A percentile compares a stretch with the other conserved stretches of the same genome.
Evolutionary conservation across 441 rosid species (phyloP).

Genomic region (Aleurites moluccanus): DNA sequence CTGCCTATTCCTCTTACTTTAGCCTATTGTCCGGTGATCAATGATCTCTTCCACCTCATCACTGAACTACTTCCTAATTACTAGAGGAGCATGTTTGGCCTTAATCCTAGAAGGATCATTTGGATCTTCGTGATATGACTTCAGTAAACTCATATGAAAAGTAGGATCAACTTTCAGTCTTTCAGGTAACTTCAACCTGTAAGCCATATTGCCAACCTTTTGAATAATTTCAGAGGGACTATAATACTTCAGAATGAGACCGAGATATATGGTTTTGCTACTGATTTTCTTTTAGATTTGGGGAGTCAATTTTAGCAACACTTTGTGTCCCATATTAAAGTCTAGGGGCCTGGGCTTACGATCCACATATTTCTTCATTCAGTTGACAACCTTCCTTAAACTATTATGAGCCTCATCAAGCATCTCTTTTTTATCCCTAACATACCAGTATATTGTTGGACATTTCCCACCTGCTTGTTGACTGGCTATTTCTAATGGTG

Average conservation of each 20-base stretch:
- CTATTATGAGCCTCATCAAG: neutral
- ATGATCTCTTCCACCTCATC: too few relatives aligned
- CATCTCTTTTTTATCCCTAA: neutral
- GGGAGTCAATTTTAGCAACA: neutral
- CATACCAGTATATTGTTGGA: neutral
- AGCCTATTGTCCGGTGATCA: too few relatives aligned
- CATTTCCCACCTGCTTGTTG: neutral
- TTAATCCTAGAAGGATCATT: too few relatives aligned
- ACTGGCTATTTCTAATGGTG: neutral
- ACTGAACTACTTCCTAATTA: too few relatives aligned
- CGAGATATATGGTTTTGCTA: rapidly evolving
- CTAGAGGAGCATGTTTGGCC: too few relatives aligned
- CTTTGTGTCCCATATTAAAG: neutral
- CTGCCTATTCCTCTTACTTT: too few relatives aligned
- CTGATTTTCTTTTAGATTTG: neutral
- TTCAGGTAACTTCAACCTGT: too few relatives aligned
- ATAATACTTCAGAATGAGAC: neutral
- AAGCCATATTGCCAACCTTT: neutral
- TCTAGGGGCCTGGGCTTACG: rapidly evolving
- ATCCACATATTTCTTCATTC: neutral
- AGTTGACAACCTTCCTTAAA: neutral
- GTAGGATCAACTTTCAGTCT: too few relatives aligned
- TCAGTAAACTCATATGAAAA: too few relatives aligned
- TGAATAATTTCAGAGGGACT: neutral
- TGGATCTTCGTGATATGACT: too few relatives aligned